A percentile compares a stretch with the other conserved stretches of the same genome.
Conservation (phyloP, 1,139 yeast species). For the Suhomyces atakaporum region DNA sequence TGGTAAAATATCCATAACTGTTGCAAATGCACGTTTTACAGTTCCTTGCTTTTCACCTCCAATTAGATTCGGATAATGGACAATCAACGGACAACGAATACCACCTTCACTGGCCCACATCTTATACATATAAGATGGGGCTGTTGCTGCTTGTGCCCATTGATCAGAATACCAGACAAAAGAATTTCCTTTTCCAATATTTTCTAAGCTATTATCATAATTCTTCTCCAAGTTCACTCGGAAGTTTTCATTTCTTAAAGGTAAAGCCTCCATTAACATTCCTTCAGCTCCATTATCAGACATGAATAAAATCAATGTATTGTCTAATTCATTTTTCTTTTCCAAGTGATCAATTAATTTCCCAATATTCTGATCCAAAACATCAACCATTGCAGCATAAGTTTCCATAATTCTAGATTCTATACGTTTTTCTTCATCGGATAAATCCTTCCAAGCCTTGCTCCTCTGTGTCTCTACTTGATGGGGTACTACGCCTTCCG, state of each 20-base stretch:
- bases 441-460: background rate
- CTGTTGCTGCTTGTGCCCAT: slow-evolving; percentile 1
- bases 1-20: slow-evolving; percentile 1
- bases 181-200: background rate
- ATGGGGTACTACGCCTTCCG: background rate
- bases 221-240: background rate
- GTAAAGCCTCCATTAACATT: slow-evolving; percentile 1
- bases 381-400: background rate
- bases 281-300: slow-evolving; percentile 1
- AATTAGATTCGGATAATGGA: background rate
- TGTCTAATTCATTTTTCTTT: background rate
- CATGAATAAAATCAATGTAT: background rate
- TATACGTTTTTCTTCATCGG: background rate
- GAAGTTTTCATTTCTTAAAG: background rate
- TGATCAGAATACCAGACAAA: slow-evolving; percentile 1
- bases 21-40: background rate
- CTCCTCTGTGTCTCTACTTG: background rate
- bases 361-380: slow-evolving; percentile 1
- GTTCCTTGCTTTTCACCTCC: background rate
- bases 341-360: background rate
- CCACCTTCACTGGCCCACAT: slow-evolving; percentile 1
- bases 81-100: background rate
- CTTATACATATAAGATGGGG: background rate
- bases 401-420: slow-evolving; percentile 1
- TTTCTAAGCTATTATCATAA: background rate